These are phyloP conservation scores for Acephala macrosclerotiorum DNA, from an alignment of 2,329 filamentous ascomycete species.

Conservation along the genomic window DNA sequence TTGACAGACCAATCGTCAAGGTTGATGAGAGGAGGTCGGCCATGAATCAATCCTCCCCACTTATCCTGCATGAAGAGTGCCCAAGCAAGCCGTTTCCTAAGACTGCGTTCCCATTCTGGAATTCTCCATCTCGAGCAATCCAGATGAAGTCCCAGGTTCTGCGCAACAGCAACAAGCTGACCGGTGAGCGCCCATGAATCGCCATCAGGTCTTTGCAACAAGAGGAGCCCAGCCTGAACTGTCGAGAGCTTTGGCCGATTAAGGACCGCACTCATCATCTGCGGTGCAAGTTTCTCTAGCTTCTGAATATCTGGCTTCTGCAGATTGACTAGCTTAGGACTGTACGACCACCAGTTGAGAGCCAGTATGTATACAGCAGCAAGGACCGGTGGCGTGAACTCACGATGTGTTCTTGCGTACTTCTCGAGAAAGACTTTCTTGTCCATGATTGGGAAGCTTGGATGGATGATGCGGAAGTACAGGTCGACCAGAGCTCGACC, in stretches of 20 bases:
- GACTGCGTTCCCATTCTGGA: conserved; percentile 66
- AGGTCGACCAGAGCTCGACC: conserved; percentile 37
- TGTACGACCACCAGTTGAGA: conserved; percentile 67
- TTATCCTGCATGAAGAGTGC: conserved; percentile 71
- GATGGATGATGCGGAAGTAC: conserved; percentile 54
- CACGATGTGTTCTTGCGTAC: conserved; percentile 61
- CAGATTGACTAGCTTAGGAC: conserved; percentile 57
- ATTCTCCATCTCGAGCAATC: conserved; percentile 69
- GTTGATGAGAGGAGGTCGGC: conserved; percentile 63
- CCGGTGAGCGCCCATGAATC: conserved; percentile 47
- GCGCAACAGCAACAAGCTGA: conserved; percentile 59
- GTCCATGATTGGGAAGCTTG: conserved; percentile 58
- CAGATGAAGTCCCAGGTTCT: conserved; percentile 65
- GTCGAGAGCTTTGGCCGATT: conserved; percentile 61
- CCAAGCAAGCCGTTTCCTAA: conserved; percentile 70
- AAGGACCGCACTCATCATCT: conserved; percentile 55
- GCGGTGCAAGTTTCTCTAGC: conserved; percentile 50
- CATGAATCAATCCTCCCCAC: conserved; percentile 65
- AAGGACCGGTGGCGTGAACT: conserved; percentile 64
- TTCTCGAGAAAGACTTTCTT: conserved; percentile 69
- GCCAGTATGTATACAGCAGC: conserved; percentile 68
- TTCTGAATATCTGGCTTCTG: conserved; percentile 51
- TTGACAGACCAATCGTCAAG: conserved; percentile 62
- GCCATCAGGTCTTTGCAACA: conserved; percentile 52
- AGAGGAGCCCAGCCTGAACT: conserved; percentile 60